Base-by-base conservation (phyloP, 108 stramenopile genomes). In the Fistulifera solaris region DNA sequence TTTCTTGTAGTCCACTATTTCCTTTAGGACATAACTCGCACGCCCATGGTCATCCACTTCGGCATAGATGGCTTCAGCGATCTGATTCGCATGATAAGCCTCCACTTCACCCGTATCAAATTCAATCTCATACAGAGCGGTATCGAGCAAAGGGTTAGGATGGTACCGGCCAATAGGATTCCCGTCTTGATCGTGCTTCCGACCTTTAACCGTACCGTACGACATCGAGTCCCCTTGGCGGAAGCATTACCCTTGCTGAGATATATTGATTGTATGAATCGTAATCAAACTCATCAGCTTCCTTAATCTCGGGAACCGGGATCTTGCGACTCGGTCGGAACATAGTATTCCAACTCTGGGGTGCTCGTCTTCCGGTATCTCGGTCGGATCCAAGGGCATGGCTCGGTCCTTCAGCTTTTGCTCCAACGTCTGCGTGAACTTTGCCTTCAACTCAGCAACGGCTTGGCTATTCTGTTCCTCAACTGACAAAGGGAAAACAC, bases 101-200 rank as follows among this genome's bases (percentile, higher is more conserved):
- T 70, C 50, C n/a, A 52, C 25, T 0, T 41, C 24, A 17, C 73
- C n/a, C 73, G 38, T 72, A 57, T 24, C 25, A 8, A 79, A 68
- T 48, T 71, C 63, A 15, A 79, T 63, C 18, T 71, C 70, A 51
- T 65, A 75, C 5, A 48, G 18, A 2, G 44, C 14, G 0, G 70
- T 68, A 25, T 73, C 72, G 31, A 78, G 64, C 7, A 78, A 13
- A 39, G 72, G 77, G 25, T 73, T 73, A 12, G 42, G 17, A 52
- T 78, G 40, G 1, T 42, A 1, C 0, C 40, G 39, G 0, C 78
- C 78, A 19, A 75, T 59, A 0, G 40, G 40, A 1, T 54, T 49
- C 13, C 78, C 71, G 50, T 60, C 54, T 15, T 47, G 44, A n/a
- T 67, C 45, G 0, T 67, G 43, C 46, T 75, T 76, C 0, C 64